Evolutionary conservation across 306 rosid genomes (phyloP).

Genomic region (Quercus cerris): DNA sequence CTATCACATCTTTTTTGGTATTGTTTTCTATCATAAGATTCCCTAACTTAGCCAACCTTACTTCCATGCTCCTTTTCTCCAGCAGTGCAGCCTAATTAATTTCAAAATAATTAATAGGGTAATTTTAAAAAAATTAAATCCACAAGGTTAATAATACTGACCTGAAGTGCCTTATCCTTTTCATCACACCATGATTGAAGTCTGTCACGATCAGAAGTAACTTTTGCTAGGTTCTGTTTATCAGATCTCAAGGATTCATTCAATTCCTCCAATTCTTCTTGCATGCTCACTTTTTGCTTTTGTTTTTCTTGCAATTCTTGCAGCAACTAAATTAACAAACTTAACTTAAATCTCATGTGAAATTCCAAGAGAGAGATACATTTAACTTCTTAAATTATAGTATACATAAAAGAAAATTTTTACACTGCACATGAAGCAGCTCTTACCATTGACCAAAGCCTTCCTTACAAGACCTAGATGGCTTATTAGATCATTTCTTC

Average conservation of each 20-base stretch:
- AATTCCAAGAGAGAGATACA: neutral
- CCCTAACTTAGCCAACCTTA: slow-evolving; percentile 56
- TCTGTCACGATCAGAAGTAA: slow-evolving; percentile 49
- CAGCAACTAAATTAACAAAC: slow-evolving; percentile 47
- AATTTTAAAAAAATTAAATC: neutral
- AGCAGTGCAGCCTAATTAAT: slow-evolving; percentile 53
- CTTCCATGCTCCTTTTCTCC: slow-evolving; percentile 73
- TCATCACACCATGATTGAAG: slow-evolving; percentile 52
- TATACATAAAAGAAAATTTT: neutral
- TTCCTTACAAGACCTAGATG: neutral
- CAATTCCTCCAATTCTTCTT: slow-evolving; percentile 64
- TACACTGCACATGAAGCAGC: neutral
- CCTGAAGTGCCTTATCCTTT: slow-evolving; percentile 80
- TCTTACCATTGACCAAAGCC: neutral
- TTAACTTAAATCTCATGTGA: slow-evolving; percentile 18
- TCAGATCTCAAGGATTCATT: slow-evolving; percentile 58
- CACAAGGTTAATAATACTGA: slow-evolving; percentile 28
- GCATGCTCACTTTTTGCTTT: slow-evolving; percentile 55
- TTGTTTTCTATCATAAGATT: slow-evolving; percentile 48
- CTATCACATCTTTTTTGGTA: slow-evolving; percentile 43
- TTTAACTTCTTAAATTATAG: neutral
- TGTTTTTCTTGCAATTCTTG: slow-evolving; percentile 63
- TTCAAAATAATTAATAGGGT: slow-evolving; percentile 8
- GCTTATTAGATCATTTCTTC: neutral
- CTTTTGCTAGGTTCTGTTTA: slow-evolving; percentile 53